phyloP scores from a whole-genome alignment of 2,329 filamentous ascomycete species.

The Xylariomycetidae sp. region DNA sequence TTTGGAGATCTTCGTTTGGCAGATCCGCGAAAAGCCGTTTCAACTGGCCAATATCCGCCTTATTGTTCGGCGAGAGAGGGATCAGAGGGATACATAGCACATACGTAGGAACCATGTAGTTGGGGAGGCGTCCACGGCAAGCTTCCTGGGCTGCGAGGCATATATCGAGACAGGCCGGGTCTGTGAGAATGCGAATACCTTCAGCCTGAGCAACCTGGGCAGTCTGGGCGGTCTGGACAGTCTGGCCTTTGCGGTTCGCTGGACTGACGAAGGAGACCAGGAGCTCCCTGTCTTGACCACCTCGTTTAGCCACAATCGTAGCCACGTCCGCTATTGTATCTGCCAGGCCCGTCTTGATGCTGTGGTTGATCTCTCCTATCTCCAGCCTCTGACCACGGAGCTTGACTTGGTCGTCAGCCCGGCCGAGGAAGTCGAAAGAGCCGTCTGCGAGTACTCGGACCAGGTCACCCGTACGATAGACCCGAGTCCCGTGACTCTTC shows the following conservation, averaged over 20 bases:
- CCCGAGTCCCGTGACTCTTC: conserved; percentile 49
- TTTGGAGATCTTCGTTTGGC: conserved; percentile 54
- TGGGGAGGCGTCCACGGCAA: conserved; percentile 66
- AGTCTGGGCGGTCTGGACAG: not conserved
- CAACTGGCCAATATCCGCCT: conserved; percentile 69
- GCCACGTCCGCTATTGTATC: conserved; percentile 59
- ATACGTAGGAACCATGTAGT: conserved; percentile 89
- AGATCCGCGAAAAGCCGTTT: conserved; percentile 59
- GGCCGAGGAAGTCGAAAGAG: conserved; percentile 80
- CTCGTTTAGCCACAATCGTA: conserved; percentile 68
- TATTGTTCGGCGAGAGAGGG: conserved; percentile 84
- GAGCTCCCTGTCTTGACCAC: conserved; percentile 67
- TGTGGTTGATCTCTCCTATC: conserved; percentile 84
- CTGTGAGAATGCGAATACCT: conserved; percentile 17
- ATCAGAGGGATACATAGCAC: conserved; percentile 66
- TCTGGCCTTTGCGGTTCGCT: not conserved
- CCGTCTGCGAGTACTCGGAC: conserved; percentile 75
- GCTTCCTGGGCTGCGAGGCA: conserved; percentile 46
- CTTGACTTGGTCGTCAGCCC: conserved; percentile 89
- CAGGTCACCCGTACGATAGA: conserved; percentile 86
- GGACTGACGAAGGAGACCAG: conserved; percentile 61
- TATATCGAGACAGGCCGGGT: conserved; percentile 32
- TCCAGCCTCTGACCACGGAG: conserved; percentile 84
- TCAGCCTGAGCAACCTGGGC: not conserved
- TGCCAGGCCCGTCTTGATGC: conserved; percentile 57